Conservation (phyloP, 768 basidiomycete species). For the Xerocomus spinulosus region DNA sequence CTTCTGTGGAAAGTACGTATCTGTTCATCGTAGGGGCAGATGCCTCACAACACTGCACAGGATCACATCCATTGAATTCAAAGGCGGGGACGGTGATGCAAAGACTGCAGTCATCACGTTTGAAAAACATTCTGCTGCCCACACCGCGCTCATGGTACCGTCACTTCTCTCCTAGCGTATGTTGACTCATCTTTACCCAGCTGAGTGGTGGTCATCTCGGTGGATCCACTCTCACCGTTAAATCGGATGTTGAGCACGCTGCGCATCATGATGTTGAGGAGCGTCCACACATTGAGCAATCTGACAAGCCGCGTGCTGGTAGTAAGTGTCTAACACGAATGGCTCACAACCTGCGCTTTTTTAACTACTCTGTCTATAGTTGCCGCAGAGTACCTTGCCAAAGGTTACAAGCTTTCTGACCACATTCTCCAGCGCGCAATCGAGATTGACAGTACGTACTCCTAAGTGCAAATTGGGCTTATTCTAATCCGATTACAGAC, state of each 20-base stretch:
- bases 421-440: constrained; percentile 73
- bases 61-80: constrained; percentile 62
- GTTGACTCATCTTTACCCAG: constrained; percentile 29
- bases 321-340: constrained; percentile 46
- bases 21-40: neutral
- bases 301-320: constrained; percentile 87
- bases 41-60: constrained; percentile 31
- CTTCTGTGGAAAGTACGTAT: constrained; percentile 79
- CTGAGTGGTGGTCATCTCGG: constrained; percentile 76
- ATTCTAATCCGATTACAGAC: constrained; percentile 32
- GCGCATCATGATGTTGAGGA: constrained; percentile 46
- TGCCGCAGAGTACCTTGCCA: constrained; percentile 90
- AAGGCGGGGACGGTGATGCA: constrained; percentile 36
- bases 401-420: constrained; percentile 82
- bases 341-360: neutral
- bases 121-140: constrained; percentile 77
- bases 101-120: constrained; percentile 71
- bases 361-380: constrained; percentile 39
- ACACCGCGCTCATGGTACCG: constrained; percentile 77
- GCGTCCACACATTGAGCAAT: constrained; percentile 56
- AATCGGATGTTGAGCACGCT: constrained; percentile 58
- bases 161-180: fast-evolving
- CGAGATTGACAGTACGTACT: constrained; percentile 60
- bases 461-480: neutral
- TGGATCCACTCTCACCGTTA: constrained; percentile 62